Evolutionary conservation across 192 early-diverging fungal genomes (phyloP), one percentile per base, ranked within the genome.

Genomic region (Coemansia sp.): DNA sequence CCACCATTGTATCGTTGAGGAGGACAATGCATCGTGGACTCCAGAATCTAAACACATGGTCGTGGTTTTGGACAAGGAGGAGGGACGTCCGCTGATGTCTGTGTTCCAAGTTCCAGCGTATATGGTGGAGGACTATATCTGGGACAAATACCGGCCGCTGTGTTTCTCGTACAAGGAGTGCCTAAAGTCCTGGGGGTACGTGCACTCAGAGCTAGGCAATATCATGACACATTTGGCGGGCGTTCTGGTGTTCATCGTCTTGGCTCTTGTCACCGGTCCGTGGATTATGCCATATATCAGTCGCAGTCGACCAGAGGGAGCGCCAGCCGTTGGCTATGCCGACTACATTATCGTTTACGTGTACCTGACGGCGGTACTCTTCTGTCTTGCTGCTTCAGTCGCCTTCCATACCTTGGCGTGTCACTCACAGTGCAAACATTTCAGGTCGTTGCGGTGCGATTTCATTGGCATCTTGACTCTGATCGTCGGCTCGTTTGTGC

Each of bases 191-290:
- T 77, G 97, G 70, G 86, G 88, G 9, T 96, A 93, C 72, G 76
- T 96, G 34, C 96, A 98, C 68, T 96, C 97, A 61, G 97, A 98
- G 77, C 91, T 89, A 59, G 96, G 93, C 36, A 98, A 98, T 74
- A 92, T 98, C 44, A 90, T 92, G 85, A 89, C 93, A 5, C 97
- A 98, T 67, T 68, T 93, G 2, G 15, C 91, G 10, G 97, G 94
- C 4, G 77, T 89, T 2, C 11, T 89, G 5, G 49, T 79, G 1
- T 90, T 96, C 75, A 51, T 88, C 31, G 66, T 77, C 11, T 78
- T 90, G 42, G 87, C 86, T 3, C 71, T 66, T 8, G 68, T 87
- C 22, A 82, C 86, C 2, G 82, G 82, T 0, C 82, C 82, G 2
- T 60, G 74, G 31, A 70, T 85, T 15, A 57, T 85, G 8, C 82